Evolutionary conservation across 345 rosid species (phyloP).

Genomic region (Euphorbia tirucalli): DNA sequence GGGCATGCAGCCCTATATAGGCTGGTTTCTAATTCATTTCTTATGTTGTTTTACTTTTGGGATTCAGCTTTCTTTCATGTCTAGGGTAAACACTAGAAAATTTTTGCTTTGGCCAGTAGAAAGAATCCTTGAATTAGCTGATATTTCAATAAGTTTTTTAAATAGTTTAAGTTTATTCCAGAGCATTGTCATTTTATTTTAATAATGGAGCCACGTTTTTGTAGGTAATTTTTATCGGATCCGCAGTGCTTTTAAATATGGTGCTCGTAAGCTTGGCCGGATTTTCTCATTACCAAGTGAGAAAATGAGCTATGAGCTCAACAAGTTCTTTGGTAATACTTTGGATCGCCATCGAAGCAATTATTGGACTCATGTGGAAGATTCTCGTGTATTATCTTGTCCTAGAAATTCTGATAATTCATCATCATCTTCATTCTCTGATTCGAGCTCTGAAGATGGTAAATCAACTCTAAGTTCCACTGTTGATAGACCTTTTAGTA

Average conservation of each 20-base stretch:
- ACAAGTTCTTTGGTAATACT: conserved; percentile 54
- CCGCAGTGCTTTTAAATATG: conserved; percentile 84
- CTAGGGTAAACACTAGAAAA: too few relatives aligned
- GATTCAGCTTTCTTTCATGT: background rate
- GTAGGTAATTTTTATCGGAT: conserved; percentile 80
- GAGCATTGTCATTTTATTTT: background rate
- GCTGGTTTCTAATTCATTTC: background rate
- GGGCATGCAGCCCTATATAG: background rate
- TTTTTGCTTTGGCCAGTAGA: background rate
- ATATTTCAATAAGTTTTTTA: background rate
- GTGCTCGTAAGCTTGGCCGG: conserved; percentile 76
- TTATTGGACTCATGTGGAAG: conserved; percentile 13
- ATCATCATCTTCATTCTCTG: conserved; percentile 13
- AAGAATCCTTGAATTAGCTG: background rate
- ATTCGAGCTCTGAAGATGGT: conserved; percentile 14
- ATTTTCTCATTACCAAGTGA: conserved; percentile 58
- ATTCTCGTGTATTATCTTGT: conserved; percentile 1
- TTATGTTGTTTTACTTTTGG: background rate
- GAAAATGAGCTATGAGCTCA: conserved; percentile 50
- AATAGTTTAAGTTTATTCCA: background rate
- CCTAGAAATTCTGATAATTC: conserved; percentile 9
- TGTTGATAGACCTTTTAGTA: background rate
- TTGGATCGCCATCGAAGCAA: conserved; percentile 32
- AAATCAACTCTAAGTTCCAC: conserved; percentile 8
- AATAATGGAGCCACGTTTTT: background rate